Conservation (phyloP, 2,329 filamentous ascomycete species). For the Xylaria sp. region DNA sequence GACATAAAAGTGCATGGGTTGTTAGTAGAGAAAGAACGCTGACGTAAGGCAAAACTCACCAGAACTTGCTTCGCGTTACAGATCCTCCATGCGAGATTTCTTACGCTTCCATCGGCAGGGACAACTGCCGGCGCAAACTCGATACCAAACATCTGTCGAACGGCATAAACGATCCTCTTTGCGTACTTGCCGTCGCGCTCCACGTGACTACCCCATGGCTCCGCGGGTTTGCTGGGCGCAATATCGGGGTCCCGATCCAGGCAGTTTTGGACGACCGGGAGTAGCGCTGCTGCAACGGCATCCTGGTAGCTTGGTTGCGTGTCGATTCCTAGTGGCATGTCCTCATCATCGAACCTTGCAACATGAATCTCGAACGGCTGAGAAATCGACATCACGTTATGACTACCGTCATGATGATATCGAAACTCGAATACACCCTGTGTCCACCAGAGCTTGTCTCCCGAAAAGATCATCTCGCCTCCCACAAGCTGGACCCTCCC, state of each 20-base stretch:
- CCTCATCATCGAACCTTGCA: conserved; percentile 80
- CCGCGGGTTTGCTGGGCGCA: conserved; percentile 81
- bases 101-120: conserved; percentile 88
- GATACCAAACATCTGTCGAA: conserved; percentile 96
- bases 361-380: conserved; percentile 93
- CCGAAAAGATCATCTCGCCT: conserved; percentile 87
- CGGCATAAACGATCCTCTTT: conserved; percentile 89
- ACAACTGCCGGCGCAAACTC: conserved; percentile 95
- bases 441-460: conserved; percentile 97
- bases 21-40: neutral
- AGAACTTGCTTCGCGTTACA: conserved; percentile 95
- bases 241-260: conserved; percentile 92
- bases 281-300: conserved; percentile 79
- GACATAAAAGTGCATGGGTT: neutral
- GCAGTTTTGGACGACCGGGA: conserved; percentile 90
- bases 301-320: conserved; percentile 70
- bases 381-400: conserved; percentile 94
- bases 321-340: conserved; percentile 64
- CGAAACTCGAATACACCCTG: conserved; percentile 96
- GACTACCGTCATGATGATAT: conserved; percentile 92
- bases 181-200: conserved; percentile 91
- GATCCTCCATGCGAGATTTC: conserved; percentile 92
- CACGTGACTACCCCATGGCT: conserved; percentile 85
- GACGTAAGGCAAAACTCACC: conserved; percentile 64
- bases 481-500: conserved; percentile 68